Conservation (phyloP, 2,329 filamentous ascomycete species). For the Trichoderma sp. region DNA sequence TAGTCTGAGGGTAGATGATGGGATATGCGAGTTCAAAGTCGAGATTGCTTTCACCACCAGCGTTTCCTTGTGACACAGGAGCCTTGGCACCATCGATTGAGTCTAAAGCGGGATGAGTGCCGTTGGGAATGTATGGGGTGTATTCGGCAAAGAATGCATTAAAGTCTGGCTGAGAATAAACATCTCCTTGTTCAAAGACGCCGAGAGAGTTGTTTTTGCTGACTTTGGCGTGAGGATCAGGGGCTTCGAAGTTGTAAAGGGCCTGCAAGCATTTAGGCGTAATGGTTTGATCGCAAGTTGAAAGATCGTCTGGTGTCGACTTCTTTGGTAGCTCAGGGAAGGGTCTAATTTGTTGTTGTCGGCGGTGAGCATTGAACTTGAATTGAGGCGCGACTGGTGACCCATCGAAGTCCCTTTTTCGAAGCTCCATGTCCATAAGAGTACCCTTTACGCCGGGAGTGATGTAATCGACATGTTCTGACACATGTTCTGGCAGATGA, state of each 20-base stretch:
- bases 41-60: slow-evolving; percentile 43
- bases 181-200: slow-evolving; percentile 51
- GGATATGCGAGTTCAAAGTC: slow-evolving; percentile 49
- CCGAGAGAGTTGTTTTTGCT: slow-evolving; percentile 44
- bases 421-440: slow-evolving; percentile 19
- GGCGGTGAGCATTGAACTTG: background rate
- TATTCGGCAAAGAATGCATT: slow-evolving; percentile 48
- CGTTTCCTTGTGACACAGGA: slow-evolving; percentile 20
- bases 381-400: background rate
- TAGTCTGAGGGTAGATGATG: slow-evolving; percentile 50
- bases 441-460: slow-evolving; percentile 34
- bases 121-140: slow-evolving; percentile 20
- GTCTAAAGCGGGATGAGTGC: slow-evolving; percentile 18
- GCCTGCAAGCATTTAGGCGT: slow-evolving; percentile 54
- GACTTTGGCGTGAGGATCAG: slow-evolving; percentile 25
- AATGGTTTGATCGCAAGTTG: slow-evolving; percentile 51
- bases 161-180: slow-evolving; percentile 48
- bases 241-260: slow-evolving; percentile 39
- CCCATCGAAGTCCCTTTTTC: background rate
- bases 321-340: background rate
- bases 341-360: background rate
- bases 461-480: slow-evolving; percentile 39
- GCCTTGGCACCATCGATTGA: slow-evolving; percentile 22
- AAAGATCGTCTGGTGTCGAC: background rate
- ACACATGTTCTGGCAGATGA: slow-evolving; percentile 37